Percentiles rank a stretch among this genome's conserved stretches.
These are phyloP conservation scores for Exophiala alcalophila DNA, from an alignment of 2,329 filamentous ascomycete species.

Conservation along the genomic window DNA sequence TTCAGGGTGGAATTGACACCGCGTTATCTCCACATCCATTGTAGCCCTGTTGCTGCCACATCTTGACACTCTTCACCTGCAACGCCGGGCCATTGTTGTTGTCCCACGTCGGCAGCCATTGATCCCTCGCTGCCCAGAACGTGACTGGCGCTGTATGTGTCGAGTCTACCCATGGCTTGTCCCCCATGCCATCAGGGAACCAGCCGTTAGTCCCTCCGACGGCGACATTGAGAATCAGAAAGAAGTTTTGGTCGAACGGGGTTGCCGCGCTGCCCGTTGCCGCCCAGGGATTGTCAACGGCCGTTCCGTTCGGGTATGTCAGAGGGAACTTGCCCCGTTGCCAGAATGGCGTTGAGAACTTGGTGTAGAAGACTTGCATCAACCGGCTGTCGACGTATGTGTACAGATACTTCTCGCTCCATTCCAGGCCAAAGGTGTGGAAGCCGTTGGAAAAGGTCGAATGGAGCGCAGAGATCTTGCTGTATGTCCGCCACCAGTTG, in stretches of 20 bases:
- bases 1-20: too few relatives aligned
- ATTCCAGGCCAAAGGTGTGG: slow-evolving; percentile 79
- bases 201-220: slow-evolving; percentile 79
- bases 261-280: slow-evolving; percentile 59
- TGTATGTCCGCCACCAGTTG: slow-evolving; percentile 79
- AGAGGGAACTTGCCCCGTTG: slow-evolving; percentile 65
- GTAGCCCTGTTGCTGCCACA: too few relatives aligned
- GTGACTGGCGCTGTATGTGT: slow-evolving; percentile 66
- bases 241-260: slow-evolving; percentile 74
- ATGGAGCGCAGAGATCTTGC: slow-evolving; percentile 71
- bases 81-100: slow-evolving; percentile 56
- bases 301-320: slow-evolving; percentile 63
- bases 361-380: slow-evolving; percentile 75
- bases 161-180: slow-evolving; percentile 76
- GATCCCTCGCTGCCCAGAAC: slow-evolving; percentile 67
- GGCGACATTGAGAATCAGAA: slow-evolving; percentile 71
- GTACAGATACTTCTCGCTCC: slow-evolving; percentile 85
- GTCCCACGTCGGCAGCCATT: slow-evolving; percentile 71
- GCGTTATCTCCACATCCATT: too few relatives aligned
- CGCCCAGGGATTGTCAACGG: slow-evolving; percentile 62
- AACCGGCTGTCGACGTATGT: slow-evolving; percentile 80
- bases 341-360: slow-evolving; percentile 68
- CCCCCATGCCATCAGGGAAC: slow-evolving; percentile 69
- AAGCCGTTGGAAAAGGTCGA: slow-evolving; percentile 67
- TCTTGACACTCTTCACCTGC: slow-evolving; percentile 66